A percentile compares a stretch with the other conserved stretches of the same genome.
Conservation (phyloP, 768 basidiomycete species). For the Leccinum barrowsii region DNA sequence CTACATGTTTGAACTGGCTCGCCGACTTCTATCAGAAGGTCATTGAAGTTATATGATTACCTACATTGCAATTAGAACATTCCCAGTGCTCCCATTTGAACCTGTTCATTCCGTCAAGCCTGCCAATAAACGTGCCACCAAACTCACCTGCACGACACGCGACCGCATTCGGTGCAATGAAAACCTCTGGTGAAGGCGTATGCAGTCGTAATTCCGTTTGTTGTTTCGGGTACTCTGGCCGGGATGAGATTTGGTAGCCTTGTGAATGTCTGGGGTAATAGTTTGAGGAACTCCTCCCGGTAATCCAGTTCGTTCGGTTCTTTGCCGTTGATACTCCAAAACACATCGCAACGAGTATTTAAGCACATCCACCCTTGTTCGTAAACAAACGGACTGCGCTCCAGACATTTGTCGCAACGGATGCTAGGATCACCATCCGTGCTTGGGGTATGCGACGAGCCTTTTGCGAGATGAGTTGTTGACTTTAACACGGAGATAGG, state of each 20-base stretch:
- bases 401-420: constrained; percentile 43
- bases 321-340: constrained; percentile 44
- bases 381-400: constrained; percentile 52
- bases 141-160: constrained; percentile 67
- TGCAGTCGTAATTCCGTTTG: constrained; percentile 44
- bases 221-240: constrained; percentile 25
- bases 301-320: constrained; percentile 44
- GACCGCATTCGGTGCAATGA: constrained; percentile 67
- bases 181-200: constrained; percentile 62
- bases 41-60: constrained; percentile 1
- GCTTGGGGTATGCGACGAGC: neutral
- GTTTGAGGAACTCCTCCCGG: constrained; percentile 42
- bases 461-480: neutral
- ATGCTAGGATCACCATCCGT: neutral
- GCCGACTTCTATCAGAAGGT: neutral
- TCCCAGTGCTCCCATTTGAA: constrained; percentile 75
- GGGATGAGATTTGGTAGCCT: constrained; percentile 41
- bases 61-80: constrained; percentile 60
- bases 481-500: neutral
- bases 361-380: constrained; percentile 60
- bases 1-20: constrained; percentile 14
- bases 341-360: constrained; percentile 50
- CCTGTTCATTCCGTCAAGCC: constrained; percentile 34
- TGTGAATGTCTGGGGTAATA: constrained; percentile 30
- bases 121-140: neutral